Percentiles rank a stretch among this genome's conserved stretches.
phyloP scores from a whole-genome alignment of 306 rosid genomes.

The Castanospermum australe region DNA sequence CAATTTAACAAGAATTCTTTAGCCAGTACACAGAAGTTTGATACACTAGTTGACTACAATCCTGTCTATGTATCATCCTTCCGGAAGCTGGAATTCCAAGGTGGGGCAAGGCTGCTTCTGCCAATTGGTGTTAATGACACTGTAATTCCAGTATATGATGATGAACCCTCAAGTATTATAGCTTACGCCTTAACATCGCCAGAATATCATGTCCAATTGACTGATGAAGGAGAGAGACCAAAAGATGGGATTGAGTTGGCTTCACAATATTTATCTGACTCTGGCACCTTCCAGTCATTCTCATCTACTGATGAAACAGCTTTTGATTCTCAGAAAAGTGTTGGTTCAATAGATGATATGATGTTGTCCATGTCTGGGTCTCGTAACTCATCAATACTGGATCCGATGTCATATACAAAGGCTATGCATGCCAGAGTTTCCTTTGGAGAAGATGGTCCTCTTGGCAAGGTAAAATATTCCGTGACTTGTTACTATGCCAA shows the following conservation, averaged over 20 bases:
- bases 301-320: conserved; percentile 53
- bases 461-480: conserved; percentile 67
- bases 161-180: conserved; percentile 89
- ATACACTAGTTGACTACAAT: conserved; percentile 50
- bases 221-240: conserved; percentile 59
- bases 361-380: conserved; percentile 58
- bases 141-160: conserved; percentile 86
- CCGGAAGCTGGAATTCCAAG: conserved; percentile 68
- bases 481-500: conserved; percentile 83
- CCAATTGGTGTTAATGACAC: conserved; percentile 74
- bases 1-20: conserved; percentile 59
- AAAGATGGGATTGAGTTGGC: conserved; percentile 48
- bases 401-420: conserved; percentile 58
- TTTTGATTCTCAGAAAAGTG: conserved; percentile 59
- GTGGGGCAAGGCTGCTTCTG: conserved; percentile 76
- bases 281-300: conserved; percentile 49
- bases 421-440: conserved; percentile 81
- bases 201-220: conserved; percentile 55
- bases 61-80: conserved; percentile 72
- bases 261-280: conserved; percentile 49
- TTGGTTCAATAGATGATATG: conserved; percentile 64
- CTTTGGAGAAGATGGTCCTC: conserved; percentile 78
- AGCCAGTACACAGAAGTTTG: conserved; percentile 58
- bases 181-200: conserved; percentile 72
- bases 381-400: conserved; percentile 54